Evolutionary conservation across 1,284 basidiomycete species (phyloP).

Genomic region (Pascua sp.): DNA sequence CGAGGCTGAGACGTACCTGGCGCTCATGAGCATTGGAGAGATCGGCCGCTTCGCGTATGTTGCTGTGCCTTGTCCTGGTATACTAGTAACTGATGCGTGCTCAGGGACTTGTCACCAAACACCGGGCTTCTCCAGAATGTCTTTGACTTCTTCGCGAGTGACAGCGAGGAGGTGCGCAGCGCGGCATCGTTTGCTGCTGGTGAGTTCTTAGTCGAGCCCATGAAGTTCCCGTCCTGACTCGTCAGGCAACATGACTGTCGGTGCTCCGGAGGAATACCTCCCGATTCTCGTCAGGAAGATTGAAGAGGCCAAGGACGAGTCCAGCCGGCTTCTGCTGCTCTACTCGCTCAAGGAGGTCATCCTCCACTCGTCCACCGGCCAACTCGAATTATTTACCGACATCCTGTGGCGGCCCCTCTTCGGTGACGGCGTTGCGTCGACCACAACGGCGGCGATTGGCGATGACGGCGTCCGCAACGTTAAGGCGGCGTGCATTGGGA

Average conservation of each 20-base stretch:
- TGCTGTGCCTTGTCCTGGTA: no score
- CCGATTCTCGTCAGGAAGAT: slow-evolving; percentile 80
- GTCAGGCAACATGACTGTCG: slow-evolving; percentile 80
- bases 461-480: slow-evolving; percentile 92
- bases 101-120: slow-evolving; percentile 76
- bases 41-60: slow-evolving; percentile 78
- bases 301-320: slow-evolving; percentile 60
- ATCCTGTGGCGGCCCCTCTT: slow-evolving; percentile 87
- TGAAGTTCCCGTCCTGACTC: no score
- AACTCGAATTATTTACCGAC: slow-evolving; percentile 80
- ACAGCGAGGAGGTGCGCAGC: slow-evolving; percentile 77
- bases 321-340: slow-evolving; percentile 75
- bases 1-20: slow-evolving; percentile 67
- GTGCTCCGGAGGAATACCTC: slow-evolving; percentile 78
- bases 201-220: slow-evolving; percentile 53
- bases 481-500: slow-evolving; percentile 92
- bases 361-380: slow-evolving; percentile 76
- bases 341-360: slow-evolving; percentile 96
- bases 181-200: slow-evolving; percentile 90
- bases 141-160: slow-evolving; percentile 67
- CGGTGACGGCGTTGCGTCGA: slow-evolving; percentile 46
- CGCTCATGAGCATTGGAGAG: slow-evolving; percentile 81
- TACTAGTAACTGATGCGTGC: no score
- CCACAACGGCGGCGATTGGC: slow-evolving; percentile 55
- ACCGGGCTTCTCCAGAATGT: slow-evolving; percentile 68